phyloP scores from a whole-genome alignment of 805 yeast genomes.

The Millerago galiae region DNA sequence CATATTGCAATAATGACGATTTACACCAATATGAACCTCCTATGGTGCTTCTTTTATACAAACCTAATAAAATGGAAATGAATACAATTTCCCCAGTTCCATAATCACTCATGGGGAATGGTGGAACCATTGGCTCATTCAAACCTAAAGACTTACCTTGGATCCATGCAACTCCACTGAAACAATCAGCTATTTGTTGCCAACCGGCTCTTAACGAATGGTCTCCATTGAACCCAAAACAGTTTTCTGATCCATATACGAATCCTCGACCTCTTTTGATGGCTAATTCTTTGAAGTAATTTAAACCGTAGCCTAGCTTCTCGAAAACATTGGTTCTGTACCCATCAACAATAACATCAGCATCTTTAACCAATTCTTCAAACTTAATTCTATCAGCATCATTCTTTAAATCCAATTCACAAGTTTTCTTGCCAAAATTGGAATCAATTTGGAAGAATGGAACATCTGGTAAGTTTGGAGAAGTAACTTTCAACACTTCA shows the following conservation, averaged over 20 bases:
- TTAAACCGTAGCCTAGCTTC: conserved; percentile 5
- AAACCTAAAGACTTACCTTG: conserved; percentile 2
- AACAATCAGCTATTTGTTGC: conserved; percentile 9
- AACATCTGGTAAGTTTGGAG: conserved; percentile 5
- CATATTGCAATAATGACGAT: conserved; percentile 7
- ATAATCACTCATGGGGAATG: conserved; percentile 7
- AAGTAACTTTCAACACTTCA: conserved; percentile 3
- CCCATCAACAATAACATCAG: conserved; percentile 6
- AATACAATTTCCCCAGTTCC: conserved; percentile 7
- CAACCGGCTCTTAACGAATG: conserved; percentile 3
- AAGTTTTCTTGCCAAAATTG: conserved; percentile 4
- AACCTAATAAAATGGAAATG: conserved; percentile 2
- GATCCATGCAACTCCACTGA: conserved; percentile 8
- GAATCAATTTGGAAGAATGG: conserved; percentile 7
- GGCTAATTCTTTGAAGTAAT: conserved; percentile 1
- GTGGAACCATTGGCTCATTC: conserved; percentile 8
- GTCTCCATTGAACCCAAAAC: conserved; percentile 6
- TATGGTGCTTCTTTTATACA: conserved; percentile 2
- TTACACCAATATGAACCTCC: conserved; percentile 8
- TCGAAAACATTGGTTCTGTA: conserved; percentile 5
- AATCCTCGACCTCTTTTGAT: conserved; percentile 3
- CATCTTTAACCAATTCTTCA: conserved; percentile 1
- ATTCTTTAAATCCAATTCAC: conserved; percentile 1
- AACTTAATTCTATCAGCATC: background rate
- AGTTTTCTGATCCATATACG: conserved; percentile 6